These are phyloP conservation scores for Teratosphaeria zuluensis DNA, from an alignment of 2,329 filamentous ascomycete genomes.

Conservation along the genomic window DNA sequence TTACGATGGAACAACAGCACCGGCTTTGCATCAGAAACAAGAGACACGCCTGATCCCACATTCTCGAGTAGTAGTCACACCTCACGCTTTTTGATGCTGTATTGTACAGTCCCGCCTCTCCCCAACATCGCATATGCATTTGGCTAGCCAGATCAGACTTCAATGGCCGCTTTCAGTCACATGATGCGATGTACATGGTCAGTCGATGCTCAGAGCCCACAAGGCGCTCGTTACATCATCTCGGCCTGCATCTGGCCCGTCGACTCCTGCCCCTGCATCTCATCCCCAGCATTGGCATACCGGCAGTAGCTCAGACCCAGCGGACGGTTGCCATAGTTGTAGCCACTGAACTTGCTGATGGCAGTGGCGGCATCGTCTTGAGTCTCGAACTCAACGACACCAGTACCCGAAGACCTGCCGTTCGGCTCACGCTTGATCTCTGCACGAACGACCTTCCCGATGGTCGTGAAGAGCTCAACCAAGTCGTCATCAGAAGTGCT, in stretches of 20 bases:
- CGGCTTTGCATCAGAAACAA: background rate
- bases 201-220: background rate
- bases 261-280: slow-evolving; percentile 72
- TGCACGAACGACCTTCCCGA: slow-evolving; percentile 95
- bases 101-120: background rate
- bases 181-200: background rate
- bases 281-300: slow-evolving; percentile 62
- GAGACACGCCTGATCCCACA: background rate
- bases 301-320: slow-evolving; percentile 90
- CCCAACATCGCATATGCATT: background rate
- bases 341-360: slow-evolving; percentile 94
- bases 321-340: slow-evolving; percentile 92
- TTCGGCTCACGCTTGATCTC: slow-evolving; percentile 98
- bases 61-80: background rate
- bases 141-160: background rate
- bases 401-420: slow-evolving; percentile 85
- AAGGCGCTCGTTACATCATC: slow-evolving; percentile 62
- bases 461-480: slow-evolving; percentile 92
- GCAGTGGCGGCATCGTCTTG: slow-evolving; percentile 80
- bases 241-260: slow-evolving; percentile 81
- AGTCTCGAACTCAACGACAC: slow-evolving; percentile 88
- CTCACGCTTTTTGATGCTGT: background rate
- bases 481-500: slow-evolving; percentile 98
- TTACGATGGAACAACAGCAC: background rate
- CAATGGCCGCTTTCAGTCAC: background rate